phyloP scores from a whole-genome alignment of 495 filamentous ascomycete genomes.

The Staphylotrichum tortipilum region DNA sequence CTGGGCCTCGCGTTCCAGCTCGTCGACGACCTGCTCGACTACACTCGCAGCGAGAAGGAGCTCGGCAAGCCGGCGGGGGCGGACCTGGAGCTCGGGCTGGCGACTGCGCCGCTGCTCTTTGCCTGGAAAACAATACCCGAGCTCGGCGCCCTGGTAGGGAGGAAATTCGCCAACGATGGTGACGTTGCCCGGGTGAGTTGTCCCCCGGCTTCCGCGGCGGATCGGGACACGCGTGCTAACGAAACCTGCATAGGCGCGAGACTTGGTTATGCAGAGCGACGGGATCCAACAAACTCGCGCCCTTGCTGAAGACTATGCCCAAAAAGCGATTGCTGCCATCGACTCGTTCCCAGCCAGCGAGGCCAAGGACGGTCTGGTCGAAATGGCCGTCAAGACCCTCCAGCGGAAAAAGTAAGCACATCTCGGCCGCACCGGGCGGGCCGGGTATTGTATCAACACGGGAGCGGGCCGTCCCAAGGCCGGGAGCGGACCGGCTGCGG shows the following conservation, averaged over 20 bases:
- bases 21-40: conserved; percentile 98
- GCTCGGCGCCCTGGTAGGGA: conserved; percentile 78
- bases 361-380: conserved; percentile 79
- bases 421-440: not conserved
- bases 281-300: conserved; percentile 85
- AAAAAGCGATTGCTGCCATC: conserved; percentile 80
- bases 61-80: conserved; percentile 92
- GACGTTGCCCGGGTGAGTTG: conserved; percentile 70
- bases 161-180: conserved; percentile 76
- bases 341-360: conserved; percentile 79
- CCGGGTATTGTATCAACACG: not conserved
- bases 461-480: not conserved
- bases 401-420: conserved; percentile 67
- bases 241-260: conserved; percentile 55
- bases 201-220: not conserved
- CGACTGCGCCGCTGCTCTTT: conserved; percentile 91
- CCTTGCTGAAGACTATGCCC: conserved; percentile 81
- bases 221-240: not conserved
- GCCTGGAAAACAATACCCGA: conserved; percentile 88
- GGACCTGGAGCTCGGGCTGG: conserved; percentile 85
- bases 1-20: conserved; percentile 92
- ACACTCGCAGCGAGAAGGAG: conserved; percentile 73
- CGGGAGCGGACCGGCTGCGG: too few species aligned
- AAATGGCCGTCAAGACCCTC: conserved; percentile 90
- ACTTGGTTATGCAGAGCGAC: conserved; percentile 70